Percentiles rank a stretch among this genome's conserved stretches.
Conservation (phyloP, 169 alveolate species). For the Plasmodium adleri region DNA sequence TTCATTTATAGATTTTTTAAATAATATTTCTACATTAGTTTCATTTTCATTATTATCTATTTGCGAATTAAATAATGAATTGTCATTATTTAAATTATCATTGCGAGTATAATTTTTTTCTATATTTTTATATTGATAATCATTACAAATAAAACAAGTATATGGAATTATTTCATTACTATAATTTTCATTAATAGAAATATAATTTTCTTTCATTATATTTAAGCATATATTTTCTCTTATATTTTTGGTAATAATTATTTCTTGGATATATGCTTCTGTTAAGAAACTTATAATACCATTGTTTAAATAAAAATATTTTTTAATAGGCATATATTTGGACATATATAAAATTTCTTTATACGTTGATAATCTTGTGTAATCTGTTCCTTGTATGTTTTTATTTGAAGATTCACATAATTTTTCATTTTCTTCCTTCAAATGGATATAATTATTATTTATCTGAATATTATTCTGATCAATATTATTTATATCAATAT, state of each 20-base stretch:
- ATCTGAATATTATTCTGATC: neutral
- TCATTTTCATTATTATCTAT: constrained; percentile 4
- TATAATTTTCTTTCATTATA: constrained; percentile 34
- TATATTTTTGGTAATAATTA: constrained; percentile 37
- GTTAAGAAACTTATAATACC: constrained; percentile 46
- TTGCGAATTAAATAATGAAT: neutral
- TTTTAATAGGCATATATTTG: constrained; percentile 6
- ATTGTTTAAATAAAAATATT: constrained; percentile 34
- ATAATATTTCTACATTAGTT: constrained; percentile 1
- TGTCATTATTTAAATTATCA: neutral
- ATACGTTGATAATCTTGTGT: neutral
- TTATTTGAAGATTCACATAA: neutral
- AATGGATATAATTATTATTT: neutral
- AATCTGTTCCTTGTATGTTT: neutral
- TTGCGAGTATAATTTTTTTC: neutral
- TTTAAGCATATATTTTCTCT: constrained; percentile 56
- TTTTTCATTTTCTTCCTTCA: neutral
- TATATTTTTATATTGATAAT: neutral
- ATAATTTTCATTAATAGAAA: constrained; percentile 3
- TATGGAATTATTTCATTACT: neutral
- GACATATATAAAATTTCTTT: neutral
- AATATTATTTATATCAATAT: neutral
- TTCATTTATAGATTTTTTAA: constrained; percentile 16
- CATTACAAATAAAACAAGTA: constrained; percentile 7
- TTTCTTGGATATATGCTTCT: constrained; percentile 65